phyloP scores from a whole-genome alignment of 2,329 filamentous ascomycete species.

The Rutstroemia sp. region DNA sequence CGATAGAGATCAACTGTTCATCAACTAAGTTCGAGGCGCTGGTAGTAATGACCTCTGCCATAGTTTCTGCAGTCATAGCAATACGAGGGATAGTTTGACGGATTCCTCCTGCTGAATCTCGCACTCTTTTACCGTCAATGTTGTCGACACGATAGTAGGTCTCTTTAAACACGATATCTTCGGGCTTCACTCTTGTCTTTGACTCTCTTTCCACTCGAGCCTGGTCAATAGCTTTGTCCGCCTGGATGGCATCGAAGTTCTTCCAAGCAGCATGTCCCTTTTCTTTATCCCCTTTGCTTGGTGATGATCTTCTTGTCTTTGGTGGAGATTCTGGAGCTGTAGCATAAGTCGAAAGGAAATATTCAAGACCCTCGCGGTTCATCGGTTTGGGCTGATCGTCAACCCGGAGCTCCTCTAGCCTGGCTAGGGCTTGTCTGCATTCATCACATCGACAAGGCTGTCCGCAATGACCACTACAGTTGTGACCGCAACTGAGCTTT shows the following conservation, averaged over 20 bases:
- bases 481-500: constrained; percentile 25
- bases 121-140: neutral
- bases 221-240: neutral
- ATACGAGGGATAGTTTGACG: neutral
- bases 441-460: constrained; percentile 22
- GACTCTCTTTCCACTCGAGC: neutral
- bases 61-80: neutral
- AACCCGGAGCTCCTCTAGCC: neutral
- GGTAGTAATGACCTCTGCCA: neutral
- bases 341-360: neutral
- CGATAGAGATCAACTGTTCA: neutral
- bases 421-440: neutral
- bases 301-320: neutral
- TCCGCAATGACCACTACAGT: constrained; percentile 22
- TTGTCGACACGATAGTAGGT: neutral
- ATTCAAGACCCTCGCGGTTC: neutral
- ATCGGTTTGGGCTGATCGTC: neutral
- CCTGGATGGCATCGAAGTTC: neutral
- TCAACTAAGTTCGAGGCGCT: neutral
- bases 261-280: neutral
- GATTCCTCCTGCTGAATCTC: neutral
- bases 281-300: neutral
- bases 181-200: neutral
- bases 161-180: neutral
- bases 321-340: neutral